Evolutionary conservation across 768 basidiomycete species (phyloP).

Genomic region (Trametes elegans): DNA sequence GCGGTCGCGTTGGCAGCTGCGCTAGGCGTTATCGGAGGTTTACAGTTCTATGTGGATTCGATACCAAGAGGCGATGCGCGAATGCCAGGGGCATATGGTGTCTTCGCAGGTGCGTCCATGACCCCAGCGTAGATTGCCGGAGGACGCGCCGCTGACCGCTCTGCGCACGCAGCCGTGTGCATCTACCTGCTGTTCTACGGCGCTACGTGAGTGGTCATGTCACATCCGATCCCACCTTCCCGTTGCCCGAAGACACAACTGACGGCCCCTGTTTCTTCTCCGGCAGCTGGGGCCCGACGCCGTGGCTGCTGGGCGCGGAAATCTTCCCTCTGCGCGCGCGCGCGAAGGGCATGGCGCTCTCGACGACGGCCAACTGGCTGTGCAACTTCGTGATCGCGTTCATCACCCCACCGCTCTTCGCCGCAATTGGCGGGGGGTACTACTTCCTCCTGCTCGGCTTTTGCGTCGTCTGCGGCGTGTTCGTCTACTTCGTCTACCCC

Average conservation of each 20-base stretch:
- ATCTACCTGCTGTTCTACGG: conserved; percentile 61
- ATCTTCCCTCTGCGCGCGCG: conserved; percentile 33
- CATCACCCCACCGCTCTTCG: conserved; percentile 59
- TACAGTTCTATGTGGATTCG: conserved; percentile 45
- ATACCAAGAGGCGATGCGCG: conserved; percentile 35
- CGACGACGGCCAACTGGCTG: conserved; percentile 32
- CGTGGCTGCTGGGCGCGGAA: conserved; percentile 34
- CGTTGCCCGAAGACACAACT: background rate
- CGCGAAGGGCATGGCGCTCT: conserved; percentile 33
- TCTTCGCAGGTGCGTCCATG: conserved; percentile 29
- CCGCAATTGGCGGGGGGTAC: conserved; percentile 44
- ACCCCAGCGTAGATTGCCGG: no score
- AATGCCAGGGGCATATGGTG: conserved; percentile 34
- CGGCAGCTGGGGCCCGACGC: conserved; percentile 32
- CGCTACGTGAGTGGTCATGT: conserved; percentile 37
- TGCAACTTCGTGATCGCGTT: conserved; percentile 44
- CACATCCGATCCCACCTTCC: no score
- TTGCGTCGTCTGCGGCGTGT: conserved; percentile 41
- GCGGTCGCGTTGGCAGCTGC: conserved; percentile 42
- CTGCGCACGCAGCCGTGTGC: conserved; percentile 38
- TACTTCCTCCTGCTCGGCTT: conserved; percentile 52
- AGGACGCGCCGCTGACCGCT: no score
- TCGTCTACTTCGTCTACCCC: conserved; percentile 48
- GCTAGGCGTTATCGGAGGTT: conserved; percentile 45
- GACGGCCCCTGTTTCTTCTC: no score